phyloP scores from a whole-genome alignment of 1,139 yeast species.

The Candida smagusa region DNA sequence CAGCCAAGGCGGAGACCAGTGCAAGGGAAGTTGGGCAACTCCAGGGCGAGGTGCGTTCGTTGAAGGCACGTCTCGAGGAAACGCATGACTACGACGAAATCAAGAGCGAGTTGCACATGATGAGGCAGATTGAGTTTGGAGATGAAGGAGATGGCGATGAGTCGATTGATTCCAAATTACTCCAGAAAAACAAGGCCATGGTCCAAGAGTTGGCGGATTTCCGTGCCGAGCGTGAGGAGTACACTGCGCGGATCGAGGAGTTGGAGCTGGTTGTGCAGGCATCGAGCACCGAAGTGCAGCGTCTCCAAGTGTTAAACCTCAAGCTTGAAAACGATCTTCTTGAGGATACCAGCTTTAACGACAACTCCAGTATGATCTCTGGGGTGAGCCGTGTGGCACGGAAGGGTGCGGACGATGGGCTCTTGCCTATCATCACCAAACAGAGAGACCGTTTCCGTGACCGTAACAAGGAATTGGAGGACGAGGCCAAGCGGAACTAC shows the following conservation, averaged over 20 bases:
- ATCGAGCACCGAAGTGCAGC: constrained; percentile 32
- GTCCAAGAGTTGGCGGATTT: constrained; percentile 57
- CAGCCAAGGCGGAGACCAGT: constrained; percentile 29
- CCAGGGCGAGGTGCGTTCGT: constrained; percentile 46
- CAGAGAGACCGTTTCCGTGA: constrained; percentile 91
- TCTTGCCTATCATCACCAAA: constrained; percentile 85
- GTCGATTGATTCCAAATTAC: constrained; percentile 42
- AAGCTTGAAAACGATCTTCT: constrained; percentile 72
- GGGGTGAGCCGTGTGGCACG: constrained; percentile 49
- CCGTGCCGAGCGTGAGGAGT: constrained; percentile 50
- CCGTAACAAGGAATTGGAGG: constrained; percentile 78
- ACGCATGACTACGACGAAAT: constrained; percentile 72
- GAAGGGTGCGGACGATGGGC: constrained; percentile 41
- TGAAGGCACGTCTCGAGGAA: constrained; percentile 44
- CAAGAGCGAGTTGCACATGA: constrained; percentile 66
- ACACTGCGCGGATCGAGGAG: constrained; percentile 30
- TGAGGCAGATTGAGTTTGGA: constrained; percentile 76
- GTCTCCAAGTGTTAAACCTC: constrained; percentile 43
- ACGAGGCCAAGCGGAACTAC: constrained; percentile 64
- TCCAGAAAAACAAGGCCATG: constrained; percentile 59
- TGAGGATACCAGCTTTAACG: constrained; percentile 48
- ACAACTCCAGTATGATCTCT: constrained; percentile 68
- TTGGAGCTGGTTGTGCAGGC: constrained; percentile 39
- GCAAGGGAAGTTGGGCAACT: constrained; percentile 49
- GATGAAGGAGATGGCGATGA: constrained; percentile 29